These are phyloP conservation scores for Pythium biforme DNA, from an alignment of 352 stramenopile genomes.

Conservation along the genomic window DNA sequence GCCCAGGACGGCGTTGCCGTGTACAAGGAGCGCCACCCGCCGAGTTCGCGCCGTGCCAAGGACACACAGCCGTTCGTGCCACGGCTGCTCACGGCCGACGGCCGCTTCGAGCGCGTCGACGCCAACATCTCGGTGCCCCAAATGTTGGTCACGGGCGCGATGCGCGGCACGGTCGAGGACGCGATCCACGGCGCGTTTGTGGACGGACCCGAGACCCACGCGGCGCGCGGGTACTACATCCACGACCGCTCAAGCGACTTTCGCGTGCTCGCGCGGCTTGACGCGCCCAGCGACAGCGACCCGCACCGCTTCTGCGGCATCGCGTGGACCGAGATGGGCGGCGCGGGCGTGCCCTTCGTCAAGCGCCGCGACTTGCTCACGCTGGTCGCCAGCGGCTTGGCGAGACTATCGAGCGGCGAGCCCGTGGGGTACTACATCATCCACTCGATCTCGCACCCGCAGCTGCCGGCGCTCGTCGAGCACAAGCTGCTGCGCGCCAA, in stretches of 20 bases:
- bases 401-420: conserved; percentile 5
- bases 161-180: conserved; percentile 23
- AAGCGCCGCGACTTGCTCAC: conserved; percentile 19
- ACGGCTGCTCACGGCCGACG: conserved; percentile 16
- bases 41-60: background rate
- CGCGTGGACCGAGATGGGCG: conserved; percentile 21
- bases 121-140: conserved; percentile 20
- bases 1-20: conserved; percentile 18
- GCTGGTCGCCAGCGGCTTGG: conserved; percentile 16
- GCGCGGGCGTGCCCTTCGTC: conserved; percentile 18
- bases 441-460: conserved; percentile 23
- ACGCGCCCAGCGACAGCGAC: conserved; percentile 12
- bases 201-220: conserved; percentile 15
- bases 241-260: conserved; percentile 18
- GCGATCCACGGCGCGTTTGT: conserved; percentile 23
- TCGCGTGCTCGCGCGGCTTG: conserved; percentile 12
- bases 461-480: conserved; percentile 14
- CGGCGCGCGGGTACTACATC: conserved; percentile 18
- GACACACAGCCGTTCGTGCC: conserved; percentile 17
- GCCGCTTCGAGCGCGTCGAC: conserved; percentile 16
- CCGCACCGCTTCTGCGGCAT: conserved; percentile 22
- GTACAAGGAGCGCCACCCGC: conserved; percentile 16
- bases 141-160: conserved; percentile 21
- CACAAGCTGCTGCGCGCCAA: conserved; percentile 23
- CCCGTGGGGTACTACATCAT: conserved; percentile 27